Evolutionary conservation across 352 stramenopile species (phyloP), one percentile per base, ranked within the genome.

Genomic region (Phytophthora pseudosyringae): DNA sequence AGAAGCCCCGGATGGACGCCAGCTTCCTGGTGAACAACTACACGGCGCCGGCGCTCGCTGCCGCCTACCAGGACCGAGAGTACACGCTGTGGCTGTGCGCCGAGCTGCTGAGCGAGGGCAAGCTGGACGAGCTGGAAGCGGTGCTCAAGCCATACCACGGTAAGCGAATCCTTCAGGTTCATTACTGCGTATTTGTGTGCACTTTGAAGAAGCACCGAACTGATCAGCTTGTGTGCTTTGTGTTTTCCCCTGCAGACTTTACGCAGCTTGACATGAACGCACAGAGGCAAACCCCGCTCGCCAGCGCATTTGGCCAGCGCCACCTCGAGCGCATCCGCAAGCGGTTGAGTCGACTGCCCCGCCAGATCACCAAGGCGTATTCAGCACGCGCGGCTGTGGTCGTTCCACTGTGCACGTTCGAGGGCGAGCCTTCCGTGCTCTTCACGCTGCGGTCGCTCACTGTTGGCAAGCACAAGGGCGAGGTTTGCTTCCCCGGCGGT

Each of bases 401-500:
- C 26, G 93, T 99, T 32, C 91, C 97, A 28, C 71, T 99, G n/a
- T 99, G 97, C 68, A 98, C 97, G 71, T 97, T 98, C 21, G 75
- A 98, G 46, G 92, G 93, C 18, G 86, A 98, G 32, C 92, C 97
- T 11, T 98, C 93, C 7, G 79, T 99, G 33, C 86, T 99, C 12
- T 98, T 99, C 75, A 98, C 98, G 12, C 91, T 98, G 71, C 88
- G 97, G 7, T 97, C 93, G 32, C 69, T 86, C 18, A 91, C 86
- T 0, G 81, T 99, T 18, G 86, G 83, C 54, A 97, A 95, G 52
- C 95, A 99, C 82, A 97, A 97, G 60, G 96, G 96, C 32, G 93
- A 99, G 75, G 92, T 99, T 10, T 99, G 96, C 75, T 99, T 99
- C 70, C 97, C 97, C 2, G 97, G 97, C 5, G 97, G 96, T 4